Conservation (phyloP, 306 rosid genomes). For the Citrullus mucosospermus region DNA sequence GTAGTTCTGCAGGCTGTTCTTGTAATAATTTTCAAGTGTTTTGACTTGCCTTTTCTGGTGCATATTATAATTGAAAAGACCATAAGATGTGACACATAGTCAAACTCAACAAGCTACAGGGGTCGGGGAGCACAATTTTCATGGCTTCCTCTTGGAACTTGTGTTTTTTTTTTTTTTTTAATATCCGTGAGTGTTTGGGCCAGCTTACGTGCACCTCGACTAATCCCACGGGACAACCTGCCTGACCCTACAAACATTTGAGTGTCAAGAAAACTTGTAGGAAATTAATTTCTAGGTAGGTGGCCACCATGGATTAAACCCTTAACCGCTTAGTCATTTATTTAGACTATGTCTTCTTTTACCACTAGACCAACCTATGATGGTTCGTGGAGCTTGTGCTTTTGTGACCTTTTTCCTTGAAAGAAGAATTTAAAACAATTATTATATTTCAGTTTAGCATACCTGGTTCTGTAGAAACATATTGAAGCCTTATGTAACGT, state of each 20-base stretch:
- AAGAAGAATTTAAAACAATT: not conserved
- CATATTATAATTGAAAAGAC: not conserved
- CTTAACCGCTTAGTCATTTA: too few species aligned
- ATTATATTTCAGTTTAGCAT: not conserved
- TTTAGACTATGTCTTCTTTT: too few species aligned
- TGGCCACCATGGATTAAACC: too few species aligned
- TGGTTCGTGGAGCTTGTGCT: not conserved
- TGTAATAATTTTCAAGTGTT: not conserved
- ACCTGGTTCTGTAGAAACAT: not conserved
- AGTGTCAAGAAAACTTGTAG: too few species aligned
- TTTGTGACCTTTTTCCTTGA: not conserved
- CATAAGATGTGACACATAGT: not conserved
- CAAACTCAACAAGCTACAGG: not conserved
- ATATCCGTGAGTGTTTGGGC: too few species aligned
- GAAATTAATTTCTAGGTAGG: too few species aligned
- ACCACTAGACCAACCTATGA: too few species aligned
- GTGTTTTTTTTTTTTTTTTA: too few species aligned
- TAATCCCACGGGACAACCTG: too few species aligned
- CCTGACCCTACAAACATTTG: too few species aligned
- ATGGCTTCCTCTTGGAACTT: not conserved
- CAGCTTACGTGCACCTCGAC: too few species aligned
- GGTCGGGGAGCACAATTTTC: not conserved
- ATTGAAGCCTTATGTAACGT: not conserved
- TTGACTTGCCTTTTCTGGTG: not conserved
- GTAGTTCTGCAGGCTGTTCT: not conserved